Percentiles rank a stretch among this genome's conserved stretches.
Conservation (phyloP, 805 yeast genomes). For the Priceomyces medius region DNA sequence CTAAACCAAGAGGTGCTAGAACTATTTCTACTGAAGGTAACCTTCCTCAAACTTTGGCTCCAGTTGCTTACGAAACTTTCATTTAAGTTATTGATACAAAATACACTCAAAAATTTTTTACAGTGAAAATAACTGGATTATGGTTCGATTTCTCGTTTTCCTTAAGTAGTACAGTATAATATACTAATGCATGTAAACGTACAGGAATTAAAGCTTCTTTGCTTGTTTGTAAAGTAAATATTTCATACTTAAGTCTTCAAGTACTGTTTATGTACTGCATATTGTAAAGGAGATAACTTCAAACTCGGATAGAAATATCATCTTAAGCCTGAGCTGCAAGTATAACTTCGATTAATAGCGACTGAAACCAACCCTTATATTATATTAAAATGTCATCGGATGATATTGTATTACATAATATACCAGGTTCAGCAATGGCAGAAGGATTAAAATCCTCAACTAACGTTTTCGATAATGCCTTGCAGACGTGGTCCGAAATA, state of each 20-base stretch:
- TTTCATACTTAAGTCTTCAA: not conserved
- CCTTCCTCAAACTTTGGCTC: conserved; percentile 96
- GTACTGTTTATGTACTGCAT: not conserved
- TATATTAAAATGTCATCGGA: not conserved
- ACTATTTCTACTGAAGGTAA: conserved; percentile 77
- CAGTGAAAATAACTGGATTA: conserved; percentile 1
- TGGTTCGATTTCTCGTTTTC: conserved; percentile 1
- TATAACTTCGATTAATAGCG: not conserved
- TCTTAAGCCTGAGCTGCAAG: not conserved
- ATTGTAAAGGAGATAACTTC: not conserved
- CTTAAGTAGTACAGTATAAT: conserved; percentile 5
- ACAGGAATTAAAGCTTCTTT: not conserved
- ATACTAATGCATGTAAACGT: conserved; percentile 12
- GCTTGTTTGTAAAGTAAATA: not conserved
- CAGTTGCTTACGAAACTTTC: conserved; percentile 99
- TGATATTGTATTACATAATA: not conserved
- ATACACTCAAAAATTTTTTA: not conserved
- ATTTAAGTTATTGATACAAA: conserved; percentile 53
- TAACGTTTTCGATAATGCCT: conserved; percentile 51
- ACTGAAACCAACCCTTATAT: not conserved
- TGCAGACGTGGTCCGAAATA: conserved; percentile 73
- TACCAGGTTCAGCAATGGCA: not conserved
- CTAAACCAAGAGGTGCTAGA: conserved; percentile 92
- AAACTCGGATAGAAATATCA: not conserved
- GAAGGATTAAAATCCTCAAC: conserved; percentile 8